These are phyloP conservation scores for Aspergillus bertholletiae DNA, from an alignment of 495 filamentous ascomycete species.

Conservation along the genomic window DNA sequence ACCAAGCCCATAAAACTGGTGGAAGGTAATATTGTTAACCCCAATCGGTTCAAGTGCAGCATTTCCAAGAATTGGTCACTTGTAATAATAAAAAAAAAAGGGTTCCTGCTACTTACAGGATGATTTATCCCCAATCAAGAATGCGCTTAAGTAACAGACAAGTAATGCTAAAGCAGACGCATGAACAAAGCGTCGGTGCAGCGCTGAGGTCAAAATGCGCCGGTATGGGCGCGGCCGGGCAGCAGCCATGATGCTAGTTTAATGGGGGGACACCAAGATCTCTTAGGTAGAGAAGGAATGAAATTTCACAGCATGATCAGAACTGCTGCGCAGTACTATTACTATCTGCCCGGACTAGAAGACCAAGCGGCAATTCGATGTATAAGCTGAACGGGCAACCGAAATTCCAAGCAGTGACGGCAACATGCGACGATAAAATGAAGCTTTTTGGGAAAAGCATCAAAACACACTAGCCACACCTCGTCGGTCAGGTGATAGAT, in stretches of 20 bases:
- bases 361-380: not conserved
- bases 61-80: not conserved
- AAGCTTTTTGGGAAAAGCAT: slow-evolving; percentile 29
- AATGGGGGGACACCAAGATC: slow-evolving; percentile 26
- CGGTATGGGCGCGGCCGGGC: slow-evolving; percentile 62
- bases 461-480: slow-evolving; percentile 41
- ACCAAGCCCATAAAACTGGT: slow-evolving; percentile 80
- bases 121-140: slow-evolving; percentile 66
- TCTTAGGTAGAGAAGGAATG: slow-evolving; percentile 19
- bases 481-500: slow-evolving; percentile 23
- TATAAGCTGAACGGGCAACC: not conserved
- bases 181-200: slow-evolving; percentile 81
- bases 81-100: not conserved
- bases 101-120: slow-evolving; percentile 51
- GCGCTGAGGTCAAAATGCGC: slow-evolving; percentile 83
- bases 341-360: not conserved
- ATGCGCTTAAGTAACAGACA: slow-evolving; percentile 70
- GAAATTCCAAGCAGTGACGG: slow-evolving; percentile 3
- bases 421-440: slow-evolving; percentile 16
- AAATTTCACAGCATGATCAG: slow-evolving; percentile 37
- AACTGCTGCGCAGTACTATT: slow-evolving; percentile 10
- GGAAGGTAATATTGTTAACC: not conserved
- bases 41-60: slow-evolving; percentile 1
- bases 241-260: slow-evolving; percentile 43
- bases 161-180: slow-evolving; percentile 62